Evolutionary conservation across 2,329 filamentous ascomycete species (phyloP).

Genomic region (Claviceps cyperi): DNA sequence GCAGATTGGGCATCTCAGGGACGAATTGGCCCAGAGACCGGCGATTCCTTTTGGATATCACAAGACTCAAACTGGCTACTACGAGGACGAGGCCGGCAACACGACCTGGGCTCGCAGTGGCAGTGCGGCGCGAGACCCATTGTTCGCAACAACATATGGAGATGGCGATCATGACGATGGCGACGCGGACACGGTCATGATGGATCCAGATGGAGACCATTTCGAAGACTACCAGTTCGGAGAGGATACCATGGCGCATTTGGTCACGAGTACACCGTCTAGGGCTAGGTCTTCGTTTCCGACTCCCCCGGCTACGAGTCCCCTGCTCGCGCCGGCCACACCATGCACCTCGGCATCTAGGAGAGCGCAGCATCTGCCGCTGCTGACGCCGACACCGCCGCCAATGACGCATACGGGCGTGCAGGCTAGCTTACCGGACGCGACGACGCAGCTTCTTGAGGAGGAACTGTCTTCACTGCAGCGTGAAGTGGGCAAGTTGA

Average conservation of each 20-base stretch:
- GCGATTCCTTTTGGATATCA: background rate
- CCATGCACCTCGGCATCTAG: too few species aligned
- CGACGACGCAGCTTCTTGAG: slow-evolving; percentile 26
- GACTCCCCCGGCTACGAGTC: slow-evolving; percentile 42
- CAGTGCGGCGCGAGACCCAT: background rate
- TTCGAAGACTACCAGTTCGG: slow-evolving; percentile 29
- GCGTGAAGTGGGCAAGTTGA: slow-evolving; percentile 33
- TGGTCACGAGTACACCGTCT: slow-evolving; percentile 37
- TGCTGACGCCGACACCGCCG: slow-evolving; percentile 7
- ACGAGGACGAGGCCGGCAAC: background rate
- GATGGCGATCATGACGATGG: background rate
- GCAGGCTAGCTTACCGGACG: slow-evolving; percentile 28
- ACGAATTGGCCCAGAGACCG: slow-evolving; percentile 16
- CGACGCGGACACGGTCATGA: slow-evolving; percentile 19
- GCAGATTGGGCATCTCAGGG: slow-evolving; percentile 23
- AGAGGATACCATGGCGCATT: slow-evolving; percentile 34
- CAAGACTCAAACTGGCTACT: too few species aligned
- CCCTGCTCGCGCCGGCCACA: slow-evolving; percentile 18
- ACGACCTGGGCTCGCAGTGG: slow-evolving; percentile 1
- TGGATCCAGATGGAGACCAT: slow-evolving; percentile 14
- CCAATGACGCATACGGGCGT: slow-evolving; percentile 18
- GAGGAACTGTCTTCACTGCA: slow-evolving; percentile 34
- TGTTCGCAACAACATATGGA: background rate
- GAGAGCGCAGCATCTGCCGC: slow-evolving; percentile 14
- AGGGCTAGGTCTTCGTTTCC: slow-evolving; percentile 32